Conservation (phyloP, 2,329 filamentous ascomycete species). For the Akanthomyces uredinophilus region DNA sequence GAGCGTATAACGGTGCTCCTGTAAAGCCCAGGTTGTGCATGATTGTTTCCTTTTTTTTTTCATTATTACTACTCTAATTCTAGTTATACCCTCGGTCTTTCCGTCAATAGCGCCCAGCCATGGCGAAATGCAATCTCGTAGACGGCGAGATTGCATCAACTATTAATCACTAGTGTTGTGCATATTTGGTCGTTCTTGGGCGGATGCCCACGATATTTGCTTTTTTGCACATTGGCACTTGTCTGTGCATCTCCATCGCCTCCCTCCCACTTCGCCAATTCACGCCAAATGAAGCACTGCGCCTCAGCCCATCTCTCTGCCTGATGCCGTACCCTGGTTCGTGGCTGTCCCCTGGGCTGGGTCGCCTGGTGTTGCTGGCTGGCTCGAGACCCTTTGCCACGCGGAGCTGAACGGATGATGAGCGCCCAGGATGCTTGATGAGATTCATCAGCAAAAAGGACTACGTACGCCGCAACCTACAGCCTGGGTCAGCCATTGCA, state of each 20-base stretch:
- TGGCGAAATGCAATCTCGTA: not conserved
- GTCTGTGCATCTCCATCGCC: not conserved
- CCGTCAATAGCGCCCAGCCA: not conserved
- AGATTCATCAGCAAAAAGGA: not conserved
- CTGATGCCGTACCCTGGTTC: not conserved
- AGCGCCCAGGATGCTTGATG: conserved; percentile 1
- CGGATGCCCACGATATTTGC: not conserved
- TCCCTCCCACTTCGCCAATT: not conserved
- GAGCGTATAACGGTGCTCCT: no score
- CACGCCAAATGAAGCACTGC: not conserved
- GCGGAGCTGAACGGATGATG: not conserved
- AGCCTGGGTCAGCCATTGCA: not conserved
- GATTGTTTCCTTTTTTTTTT: not conserved
- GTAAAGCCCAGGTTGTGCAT: not conserved
- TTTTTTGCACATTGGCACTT: no score
- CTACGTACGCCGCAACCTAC: no score
- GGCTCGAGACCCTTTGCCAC: not conserved
- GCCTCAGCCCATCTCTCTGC: not conserved
- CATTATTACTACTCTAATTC: not conserved
- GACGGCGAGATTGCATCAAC: not conserved
- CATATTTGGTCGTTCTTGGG: not conserved
- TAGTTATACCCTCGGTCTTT: not conserved
- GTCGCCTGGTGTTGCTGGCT: not conserved
- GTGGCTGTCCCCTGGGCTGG: not conserved
- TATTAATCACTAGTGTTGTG: not conserved